These are phyloP conservation scores for Tetrapyrgos nigripes DNA, from an alignment of 1,284 basidiomycete species.

Conservation along the genomic window DNA sequence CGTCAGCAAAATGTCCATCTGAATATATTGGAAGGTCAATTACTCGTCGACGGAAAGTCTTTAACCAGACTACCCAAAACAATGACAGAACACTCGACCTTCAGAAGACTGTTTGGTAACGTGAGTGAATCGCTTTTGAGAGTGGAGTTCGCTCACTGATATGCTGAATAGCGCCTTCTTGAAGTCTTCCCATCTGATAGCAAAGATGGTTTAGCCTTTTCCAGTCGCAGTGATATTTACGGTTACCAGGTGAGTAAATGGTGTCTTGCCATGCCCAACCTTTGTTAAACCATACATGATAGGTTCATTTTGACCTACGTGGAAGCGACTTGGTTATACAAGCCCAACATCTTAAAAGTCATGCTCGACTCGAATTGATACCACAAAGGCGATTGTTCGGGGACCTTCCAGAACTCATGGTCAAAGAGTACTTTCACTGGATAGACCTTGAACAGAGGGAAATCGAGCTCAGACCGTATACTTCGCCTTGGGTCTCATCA, in stretches of 20 bases:
- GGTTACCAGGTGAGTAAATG: too few relatives aligned
- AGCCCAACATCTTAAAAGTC: slow-evolving; percentile 20
- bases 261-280: not conserved
- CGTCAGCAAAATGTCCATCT: slow-evolving; percentile 36
- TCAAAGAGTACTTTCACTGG: slow-evolving; percentile 45
- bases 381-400: slow-evolving; percentile 36
- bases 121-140: slow-evolving; percentile 17
- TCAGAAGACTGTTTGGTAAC: slow-evolving; percentile 34
- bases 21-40: slow-evolving; percentile 45
- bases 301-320: too few relatives aligned
- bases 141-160: not conserved
- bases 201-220: too few relatives aligned
- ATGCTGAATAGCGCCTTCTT: slow-evolving; percentile 34
- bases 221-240: too few relatives aligned
- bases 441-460: slow-evolving; percentile 32
- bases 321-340: slow-evolving; percentile 32
- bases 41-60: slow-evolving; percentile 48
- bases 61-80: slow-evolving; percentile 41
- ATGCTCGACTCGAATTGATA: slow-evolving; percentile 38
- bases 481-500: slow-evolving; percentile 21
- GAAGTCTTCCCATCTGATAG: slow-evolving; percentile 38
- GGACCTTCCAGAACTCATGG: slow-evolving; percentile 44
- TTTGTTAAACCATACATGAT: too few relatives aligned
- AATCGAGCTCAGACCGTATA: slow-evolving; percentile 45
- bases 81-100: slow-evolving; percentile 39